Evolutionary conservation across 345 rosid species (phyloP), one percentile per base, ranked within the genome.

Genomic region (Anacardium occidentale): DNA sequence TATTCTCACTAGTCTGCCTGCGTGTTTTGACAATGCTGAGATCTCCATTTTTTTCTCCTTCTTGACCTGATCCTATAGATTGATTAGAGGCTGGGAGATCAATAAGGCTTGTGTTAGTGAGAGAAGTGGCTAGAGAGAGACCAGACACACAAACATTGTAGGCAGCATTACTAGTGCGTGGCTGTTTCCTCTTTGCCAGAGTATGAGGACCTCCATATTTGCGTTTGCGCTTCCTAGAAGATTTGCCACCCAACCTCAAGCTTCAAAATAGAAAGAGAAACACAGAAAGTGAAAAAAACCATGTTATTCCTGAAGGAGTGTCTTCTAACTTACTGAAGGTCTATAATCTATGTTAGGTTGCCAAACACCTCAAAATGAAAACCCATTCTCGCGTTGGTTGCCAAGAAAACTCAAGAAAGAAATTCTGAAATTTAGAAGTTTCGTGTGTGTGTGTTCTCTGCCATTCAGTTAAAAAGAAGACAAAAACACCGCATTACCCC

Each of bases 191-290:
- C 85, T 88, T 96, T 13, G 85, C 71, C 79, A 83, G 95, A 58
- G 81, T 73, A 68, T 77, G 75, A 74, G 86, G 75, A 66, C 79
- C 87, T 50, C 87, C 88, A 71, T 70, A 76, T 80, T 85, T 96
- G 52, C 98, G 95, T 75, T 89, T 96, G 64, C 93, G 88, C 85
- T 93, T 96, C 77, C 97, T 84, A 64, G 85, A 83, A 56, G 88
- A 83, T 80, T 90, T 96, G 63, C 92, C 97, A 62, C 92, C 97
- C 0, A 88, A 85, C 65, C 67, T 83, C 84, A 87, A 75, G 80
- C 99, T 96, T 81, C 79, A 80, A 80, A 71, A 64, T 12, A 78
- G 55, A 2, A 51, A 78, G 62, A 57, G 25, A 51, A 66, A 67
- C 22, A 18, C 14, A 51, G 57, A 13, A 54, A n/a, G 29, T 7